Base-by-base conservation (phyloP, 495 filamentous ascomycete species). In the Pseudevernia furfuracea region DNA sequence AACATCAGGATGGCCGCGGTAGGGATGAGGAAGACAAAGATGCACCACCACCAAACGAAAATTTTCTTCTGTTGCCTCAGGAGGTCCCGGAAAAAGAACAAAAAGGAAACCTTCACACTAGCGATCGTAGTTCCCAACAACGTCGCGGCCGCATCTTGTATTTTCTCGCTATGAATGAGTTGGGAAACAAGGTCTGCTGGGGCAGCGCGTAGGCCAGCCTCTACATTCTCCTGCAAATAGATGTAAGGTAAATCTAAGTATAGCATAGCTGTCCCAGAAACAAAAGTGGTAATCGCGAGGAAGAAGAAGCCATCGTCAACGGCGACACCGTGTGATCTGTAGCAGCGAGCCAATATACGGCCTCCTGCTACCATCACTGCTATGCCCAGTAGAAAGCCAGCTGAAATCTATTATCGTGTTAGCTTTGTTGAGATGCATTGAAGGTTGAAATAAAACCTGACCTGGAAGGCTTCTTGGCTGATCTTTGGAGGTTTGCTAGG, bases 201-300 rank as follows among this genome's bases (percentile, higher is more conserved):
- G 8, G 48, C 11, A 36, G 49, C 25, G 39, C 49, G 55, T 41
- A 60, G 56, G 36, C 57, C 61, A 14, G 67, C 65, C 19, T 67
- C 64, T 28, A 67, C 64, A 53, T 67, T 57, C 44, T 60, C 60
- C 57, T 67, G 64, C 28, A 64, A 19, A 44, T 61, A 69, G 19
- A 69, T 60, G 21, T 66, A 67, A 10, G 67, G 64, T 49, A 67
- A n/a, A 38, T 64, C 64, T 38, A 65, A n/a, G n/a, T 67, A 69
- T 10, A 57, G 41, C 25, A 63, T 21, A 14, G 21, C 58, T 10
- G 64, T 67, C 19, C 64, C 65, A 4, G 60, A 57, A 37, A 64
- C 53, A 4, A 69, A 36, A 30, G 64, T 48, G 36, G 30, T n/a
- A 19, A 62, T 32, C 25, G 64, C 64, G 34, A 63, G 60, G 28